These are phyloP conservation scores for Zygosaccharomyces siamensis DNA, from an alignment of 805 yeast genomes.

Conservation along the genomic window DNA sequence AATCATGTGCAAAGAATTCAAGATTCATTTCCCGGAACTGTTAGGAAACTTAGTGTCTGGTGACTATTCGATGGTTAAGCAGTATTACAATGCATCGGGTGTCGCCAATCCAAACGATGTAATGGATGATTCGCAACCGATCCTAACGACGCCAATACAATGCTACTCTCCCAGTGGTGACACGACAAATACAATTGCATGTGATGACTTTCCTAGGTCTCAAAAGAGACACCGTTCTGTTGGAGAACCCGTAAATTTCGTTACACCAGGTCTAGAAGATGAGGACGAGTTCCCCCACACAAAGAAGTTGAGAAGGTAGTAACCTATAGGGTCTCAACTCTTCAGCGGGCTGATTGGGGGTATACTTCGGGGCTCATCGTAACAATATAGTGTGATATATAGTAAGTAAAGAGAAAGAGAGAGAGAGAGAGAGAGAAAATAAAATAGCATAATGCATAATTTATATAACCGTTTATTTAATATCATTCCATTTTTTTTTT, in stretches of 20 bases:
- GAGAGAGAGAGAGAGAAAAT: conserved; percentile 1
- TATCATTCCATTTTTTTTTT: not conserved
- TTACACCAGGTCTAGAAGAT: not conserved
- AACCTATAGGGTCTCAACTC: not conserved
- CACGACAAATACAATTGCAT: conserved; percentile 13
- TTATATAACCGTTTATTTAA: not conserved
- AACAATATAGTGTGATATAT: not conserved
- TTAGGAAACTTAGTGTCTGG: conserved; percentile 23
- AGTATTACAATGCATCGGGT: conserved; percentile 6
- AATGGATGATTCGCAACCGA: not conserved
- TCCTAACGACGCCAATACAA: not conserved
- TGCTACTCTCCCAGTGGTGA: not conserved
- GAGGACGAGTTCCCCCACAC: conserved; percentile 1
- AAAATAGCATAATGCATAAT: conserved; percentile 1
- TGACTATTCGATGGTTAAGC: conserved; percentile 23
- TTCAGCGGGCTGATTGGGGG: conserved; percentile 4
- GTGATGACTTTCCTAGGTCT: conserved; percentile 12
- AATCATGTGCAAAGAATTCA: conserved; percentile 28
- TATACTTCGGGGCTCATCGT: not conserved
- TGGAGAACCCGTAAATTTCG: not conserved
- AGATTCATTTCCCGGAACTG: conserved; percentile 28
- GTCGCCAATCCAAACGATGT: conserved; percentile 4
- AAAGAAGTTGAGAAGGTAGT: conserved; percentile 7
- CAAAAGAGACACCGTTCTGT: conserved; percentile 1
- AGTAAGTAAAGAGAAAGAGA: not conserved